Evolutionary conservation across 2,329 filamentous ascomycete genomes (phyloP), one percentile per base, ranked within the genome.

Genomic region (Emergomyces pasteurianus): DNA sequence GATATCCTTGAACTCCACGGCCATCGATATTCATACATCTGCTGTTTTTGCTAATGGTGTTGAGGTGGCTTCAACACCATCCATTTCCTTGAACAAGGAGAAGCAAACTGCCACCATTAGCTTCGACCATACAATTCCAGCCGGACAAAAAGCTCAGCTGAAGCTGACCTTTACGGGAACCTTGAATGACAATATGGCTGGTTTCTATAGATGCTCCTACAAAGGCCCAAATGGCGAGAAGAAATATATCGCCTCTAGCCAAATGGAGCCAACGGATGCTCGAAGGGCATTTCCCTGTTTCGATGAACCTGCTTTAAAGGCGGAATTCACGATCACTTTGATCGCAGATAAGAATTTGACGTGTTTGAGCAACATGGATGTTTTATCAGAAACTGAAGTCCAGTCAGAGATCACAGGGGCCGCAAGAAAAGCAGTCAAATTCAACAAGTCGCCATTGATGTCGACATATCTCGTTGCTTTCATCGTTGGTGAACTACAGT

Each of bases 211-310:
- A 62, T 96, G 91, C 1, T 95, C 90, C 7, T 97, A 92, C 81
- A 95, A 94, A 80, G 86, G 85, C 63, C 77, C 83, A 56, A 85
- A 94, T 70, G 92, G 92, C 46, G 84, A 84, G 63, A 86, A 87
- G 62, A 89, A 88, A 66, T 88, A 92, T 72, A 81, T 97, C 71
- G 92, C 92, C 34, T 92, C 91, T 31, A 90, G 90, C 21, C 92
- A 97, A 80, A 95, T 97, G 89, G 92, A 97, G 79, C 87, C 92
- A 46, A 96, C 92, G 16, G 92, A 97, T 77, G 92, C 90, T 64
- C 85, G 92, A 68, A 83, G 92, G 68, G 91, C 92, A 7, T 95
- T 97, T 78, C 92, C 92, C 50, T 96, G 92, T 77, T 96, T 96
- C 74, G 92, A 97, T 71, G 94, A 97, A 79, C 92, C 92, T 34